Conservation (phyloP, 192 early-diverging fungal genomes). For the Entophlyctis helioformis region DNA sequence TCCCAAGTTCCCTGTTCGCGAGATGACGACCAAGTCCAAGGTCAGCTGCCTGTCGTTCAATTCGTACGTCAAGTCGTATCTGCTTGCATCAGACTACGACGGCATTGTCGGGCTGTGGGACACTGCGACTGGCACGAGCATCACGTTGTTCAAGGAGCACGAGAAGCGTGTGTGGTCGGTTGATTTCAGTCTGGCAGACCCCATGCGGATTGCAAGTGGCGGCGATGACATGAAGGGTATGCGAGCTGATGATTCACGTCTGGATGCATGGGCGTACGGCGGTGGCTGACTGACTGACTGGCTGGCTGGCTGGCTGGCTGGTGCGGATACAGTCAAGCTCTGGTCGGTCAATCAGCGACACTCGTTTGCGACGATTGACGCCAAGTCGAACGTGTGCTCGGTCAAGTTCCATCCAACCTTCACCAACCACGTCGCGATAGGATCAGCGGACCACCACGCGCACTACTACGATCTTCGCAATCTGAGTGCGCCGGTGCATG, state of each 20-base stretch:
- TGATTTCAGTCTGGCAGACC: constrained; percentile 69
- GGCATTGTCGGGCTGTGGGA: constrained; percentile 88
- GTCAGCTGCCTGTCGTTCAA: constrained; percentile 93
- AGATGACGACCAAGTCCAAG: constrained; percentile 70
- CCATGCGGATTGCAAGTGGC: constrained; percentile 68
- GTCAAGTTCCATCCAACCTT: constrained; percentile 81
- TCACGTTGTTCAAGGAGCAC: constrained; percentile 71
- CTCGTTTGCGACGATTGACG: constrained; percentile 71
- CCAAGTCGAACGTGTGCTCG: constrained; percentile 83
- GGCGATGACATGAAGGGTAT: constrained; percentile 78
- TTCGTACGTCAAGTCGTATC: constrained; percentile 69
- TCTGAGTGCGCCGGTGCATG: constrained; percentile 48
- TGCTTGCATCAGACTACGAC: constrained; percentile 88
- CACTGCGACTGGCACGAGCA: constrained; percentile 47
- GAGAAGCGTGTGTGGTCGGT: constrained; percentile 89
- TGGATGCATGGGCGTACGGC: no score
- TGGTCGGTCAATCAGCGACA: constrained; percentile 68
- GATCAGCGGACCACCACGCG: constrained; percentile 85
- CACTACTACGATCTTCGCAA: constrained; percentile 86
- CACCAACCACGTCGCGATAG: constrained; percentile 69
- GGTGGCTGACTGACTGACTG: no score
- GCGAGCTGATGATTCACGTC: background rate
- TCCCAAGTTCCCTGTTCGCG: constrained; percentile 60
- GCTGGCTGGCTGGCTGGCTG: no score
- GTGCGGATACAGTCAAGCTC: constrained; percentile 73